Evolutionary conservation across 768 basidiomycete species (phyloP).

Genomic region (Tricholoma furcatifolium): DNA sequence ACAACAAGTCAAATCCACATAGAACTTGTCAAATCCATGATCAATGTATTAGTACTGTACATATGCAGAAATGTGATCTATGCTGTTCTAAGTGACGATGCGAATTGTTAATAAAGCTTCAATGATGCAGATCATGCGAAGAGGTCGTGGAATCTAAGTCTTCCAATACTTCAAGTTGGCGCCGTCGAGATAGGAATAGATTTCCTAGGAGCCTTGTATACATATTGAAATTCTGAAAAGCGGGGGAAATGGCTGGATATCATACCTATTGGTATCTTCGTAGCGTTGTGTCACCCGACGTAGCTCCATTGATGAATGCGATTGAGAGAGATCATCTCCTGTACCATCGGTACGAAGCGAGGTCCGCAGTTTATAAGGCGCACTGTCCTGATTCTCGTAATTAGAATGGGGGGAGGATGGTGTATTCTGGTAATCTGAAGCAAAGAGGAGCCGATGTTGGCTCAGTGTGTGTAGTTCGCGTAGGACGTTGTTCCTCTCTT

Average conservation of each 20-base stretch:
- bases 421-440: conserved; percentile 8
- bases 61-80: conserved; percentile 12
- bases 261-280: conserved; percentile 61
- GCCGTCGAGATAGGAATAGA: conserved; percentile 62
- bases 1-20: neutral
- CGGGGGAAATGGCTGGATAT: neutral
- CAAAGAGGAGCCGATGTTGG: conserved; percentile 58
- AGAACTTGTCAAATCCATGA: neutral
- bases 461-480: conserved; percentile 70
- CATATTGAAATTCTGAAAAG: conserved; percentile 4
- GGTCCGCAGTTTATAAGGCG: neutral
- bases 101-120: neutral
- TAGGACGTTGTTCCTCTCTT: conserved; percentile 60
- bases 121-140: too few relatives aligned
- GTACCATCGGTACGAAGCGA: conserved; percentile 3
- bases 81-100: neutral
- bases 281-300: conserved; percentile 56
- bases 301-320: conserved; percentile 25
- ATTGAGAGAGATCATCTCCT: neutral
- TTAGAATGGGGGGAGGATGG: neutral
- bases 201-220: conserved; percentile 56
- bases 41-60: conserved; percentile 8
- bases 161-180: conserved; percentile 25
- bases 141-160: neutral
- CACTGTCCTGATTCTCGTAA: neutral